Conservation (phyloP, 1,139 yeast genomes). For the Meyerozyma athensensis region DNA sequence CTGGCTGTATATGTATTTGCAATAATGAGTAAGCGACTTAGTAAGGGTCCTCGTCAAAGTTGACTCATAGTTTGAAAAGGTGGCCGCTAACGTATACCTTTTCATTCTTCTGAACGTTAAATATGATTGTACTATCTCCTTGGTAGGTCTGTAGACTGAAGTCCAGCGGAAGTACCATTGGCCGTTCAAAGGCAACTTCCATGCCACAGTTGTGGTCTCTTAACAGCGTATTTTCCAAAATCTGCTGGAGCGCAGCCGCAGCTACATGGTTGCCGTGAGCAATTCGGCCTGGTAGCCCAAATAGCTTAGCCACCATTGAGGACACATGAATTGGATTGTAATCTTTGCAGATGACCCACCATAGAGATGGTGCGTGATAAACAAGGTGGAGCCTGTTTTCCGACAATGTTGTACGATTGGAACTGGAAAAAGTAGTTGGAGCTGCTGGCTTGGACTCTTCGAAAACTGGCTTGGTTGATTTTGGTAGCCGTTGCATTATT, state of each 20-base stretch:
- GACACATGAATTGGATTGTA: conserved; percentile 3
- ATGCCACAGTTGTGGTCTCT: neutral
- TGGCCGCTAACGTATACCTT: neutral
- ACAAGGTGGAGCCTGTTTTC: too few relatives aligned
- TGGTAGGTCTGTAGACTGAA: neutral
- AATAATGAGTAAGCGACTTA: too few relatives aligned
- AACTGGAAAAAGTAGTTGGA: neutral
- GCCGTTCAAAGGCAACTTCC: neutral
- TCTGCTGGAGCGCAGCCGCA: neutral
- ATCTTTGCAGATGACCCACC: neutral
- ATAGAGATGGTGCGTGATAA: neutral
- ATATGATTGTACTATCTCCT: neutral
- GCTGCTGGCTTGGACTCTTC: neutral
- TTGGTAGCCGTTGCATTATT: neutral
- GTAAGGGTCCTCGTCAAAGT: neutral
- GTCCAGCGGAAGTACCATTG: neutral
- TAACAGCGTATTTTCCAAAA: neutral
- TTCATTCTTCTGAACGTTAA: neutral
- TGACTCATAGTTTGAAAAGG: neutral
- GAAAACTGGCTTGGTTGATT: neutral
- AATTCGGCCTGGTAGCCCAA: conserved; percentile 1
- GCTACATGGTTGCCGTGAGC: conserved; percentile 1
- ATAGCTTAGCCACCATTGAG: neutral
- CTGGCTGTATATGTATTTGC: too few relatives aligned
- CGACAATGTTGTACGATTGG: too few relatives aligned